Evolutionary conservation across 176 grass and related monocot species (phyloP).

Genomic region (Eleusine coracana): DNA sequence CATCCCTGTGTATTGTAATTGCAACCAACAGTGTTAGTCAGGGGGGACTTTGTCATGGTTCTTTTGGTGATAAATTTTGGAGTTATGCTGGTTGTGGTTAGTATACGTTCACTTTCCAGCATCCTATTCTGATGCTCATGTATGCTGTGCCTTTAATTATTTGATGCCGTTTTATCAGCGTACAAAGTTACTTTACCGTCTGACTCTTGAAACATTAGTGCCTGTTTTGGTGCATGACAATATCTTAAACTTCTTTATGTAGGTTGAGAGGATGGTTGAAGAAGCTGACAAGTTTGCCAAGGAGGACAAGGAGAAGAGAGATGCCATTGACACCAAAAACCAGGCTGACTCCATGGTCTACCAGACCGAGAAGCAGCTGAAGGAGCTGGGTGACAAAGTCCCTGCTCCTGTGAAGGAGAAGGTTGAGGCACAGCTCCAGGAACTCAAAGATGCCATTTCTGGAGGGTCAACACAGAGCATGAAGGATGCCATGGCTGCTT

Average conservation of each 20-base stretch:
- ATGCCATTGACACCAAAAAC: conserved; percentile 96
- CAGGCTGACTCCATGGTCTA: conserved; percentile 88
- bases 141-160: background rate
- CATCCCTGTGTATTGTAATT: background rate
- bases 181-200: background rate
- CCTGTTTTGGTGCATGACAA: background rate
- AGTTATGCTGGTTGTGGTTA: background rate
- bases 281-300: conserved; percentile 93
- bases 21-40: background rate
- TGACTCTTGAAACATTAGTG: background rate
- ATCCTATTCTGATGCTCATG: background rate
- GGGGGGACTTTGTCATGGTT: background rate
- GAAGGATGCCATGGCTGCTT: conserved; percentile 82
- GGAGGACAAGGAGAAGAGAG: conserved; percentile 99
- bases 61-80: background rate
- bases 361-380: conserved; percentile 97
- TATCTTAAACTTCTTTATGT: background rate
- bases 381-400: conserved; percentile 92
- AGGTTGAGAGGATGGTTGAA: conserved; percentile 95
- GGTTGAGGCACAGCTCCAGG: conserved; percentile 80
- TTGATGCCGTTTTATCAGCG: background rate
- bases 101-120: background rate
- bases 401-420: conserved; percentile 79
- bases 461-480: conserved; percentile 79
- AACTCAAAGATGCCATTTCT: conserved; percentile 86